These are phyloP conservation scores for Apium graveolens DNA, from an alignment of 129 eudicot species.

Conservation along the genomic window DNA sequence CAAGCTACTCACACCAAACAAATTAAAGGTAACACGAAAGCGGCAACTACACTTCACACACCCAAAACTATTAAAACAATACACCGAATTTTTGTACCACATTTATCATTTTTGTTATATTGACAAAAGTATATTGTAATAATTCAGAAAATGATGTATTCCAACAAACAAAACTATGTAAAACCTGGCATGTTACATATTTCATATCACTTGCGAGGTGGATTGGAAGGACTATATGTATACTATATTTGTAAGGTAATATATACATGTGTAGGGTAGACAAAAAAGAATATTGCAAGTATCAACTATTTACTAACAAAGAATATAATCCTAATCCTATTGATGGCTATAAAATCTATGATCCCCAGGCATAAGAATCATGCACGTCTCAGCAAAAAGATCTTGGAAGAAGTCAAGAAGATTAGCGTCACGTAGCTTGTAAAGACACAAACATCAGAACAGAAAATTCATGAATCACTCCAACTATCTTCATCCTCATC, in stretches of 20 bases:
- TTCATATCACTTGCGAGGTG: background rate
- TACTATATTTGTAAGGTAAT: constrained; percentile 6
- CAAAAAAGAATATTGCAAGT: background rate
- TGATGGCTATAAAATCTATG: background rate
- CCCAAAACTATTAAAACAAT: background rate
- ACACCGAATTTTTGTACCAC: background rate
- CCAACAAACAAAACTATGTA: background rate
- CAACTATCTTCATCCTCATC: constrained; percentile 81
- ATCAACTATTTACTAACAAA: constrained; percentile 4
- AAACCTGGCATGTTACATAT: background rate
- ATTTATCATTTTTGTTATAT: background rate
- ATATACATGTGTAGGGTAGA: constrained; percentile 15
- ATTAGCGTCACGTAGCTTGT: background rate
- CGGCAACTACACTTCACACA: background rate
- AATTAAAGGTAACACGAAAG: background rate
- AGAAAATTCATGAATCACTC: constrained; percentile 54
- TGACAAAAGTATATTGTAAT: background rate
- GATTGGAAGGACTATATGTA: background rate
- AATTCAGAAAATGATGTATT: background rate
- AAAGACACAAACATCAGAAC: background rate
- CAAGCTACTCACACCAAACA: background rate
- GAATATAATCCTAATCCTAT: background rate
- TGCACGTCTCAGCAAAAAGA: background rate
- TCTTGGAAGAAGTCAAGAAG: background rate
- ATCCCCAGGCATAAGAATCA: background rate